These are phyloP conservation scores for Pestalotiopsis sp. DNA, from an alignment of 2,329 filamentous ascomycete species.

Conservation along the genomic window DNA sequence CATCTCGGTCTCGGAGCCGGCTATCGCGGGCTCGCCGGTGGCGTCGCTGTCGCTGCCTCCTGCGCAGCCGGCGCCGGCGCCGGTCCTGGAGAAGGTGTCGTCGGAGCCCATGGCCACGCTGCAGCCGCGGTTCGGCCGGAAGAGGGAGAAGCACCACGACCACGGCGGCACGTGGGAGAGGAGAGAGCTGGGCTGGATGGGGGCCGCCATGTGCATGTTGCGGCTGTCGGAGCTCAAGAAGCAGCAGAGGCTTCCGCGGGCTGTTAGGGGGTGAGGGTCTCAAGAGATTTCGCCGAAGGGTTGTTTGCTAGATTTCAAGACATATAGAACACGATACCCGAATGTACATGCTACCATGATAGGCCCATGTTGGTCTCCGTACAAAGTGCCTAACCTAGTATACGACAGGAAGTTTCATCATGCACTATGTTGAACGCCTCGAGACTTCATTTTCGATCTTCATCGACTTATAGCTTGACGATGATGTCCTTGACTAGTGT, in stretches of 20 bases:
- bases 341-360: too few species aligned
- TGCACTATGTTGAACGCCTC: too few species aligned
- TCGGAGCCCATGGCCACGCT: constrained; percentile 29
- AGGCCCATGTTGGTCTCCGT: too few species aligned
- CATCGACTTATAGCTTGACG: too few species aligned
- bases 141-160: constrained; percentile 21
- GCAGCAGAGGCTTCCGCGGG: constrained; percentile 1
- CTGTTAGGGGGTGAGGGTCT: background rate
- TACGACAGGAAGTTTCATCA: too few species aligned
- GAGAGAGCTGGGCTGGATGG: constrained; percentile 45
- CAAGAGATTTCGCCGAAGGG: background rate
- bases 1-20: background rate
- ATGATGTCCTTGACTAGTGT: too few species aligned
- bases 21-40: constrained; percentile 5
- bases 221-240: constrained; percentile 30
- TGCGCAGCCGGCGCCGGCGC: constrained; percentile 13
- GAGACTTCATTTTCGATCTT: too few species aligned
- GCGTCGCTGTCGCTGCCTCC: background rate
- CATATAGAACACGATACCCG: background rate
- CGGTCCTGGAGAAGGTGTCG: constrained; percentile 13
- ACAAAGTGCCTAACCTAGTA: too few species aligned
- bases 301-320: background rate
- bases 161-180: constrained; percentile 37
- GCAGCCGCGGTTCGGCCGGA: constrained; percentile 26
- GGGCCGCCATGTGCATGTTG: constrained; percentile 43